phyloP scores from a whole-genome alignment of 352 stramenopile genomes.

The Elongisporangium prolatum region DNA sequence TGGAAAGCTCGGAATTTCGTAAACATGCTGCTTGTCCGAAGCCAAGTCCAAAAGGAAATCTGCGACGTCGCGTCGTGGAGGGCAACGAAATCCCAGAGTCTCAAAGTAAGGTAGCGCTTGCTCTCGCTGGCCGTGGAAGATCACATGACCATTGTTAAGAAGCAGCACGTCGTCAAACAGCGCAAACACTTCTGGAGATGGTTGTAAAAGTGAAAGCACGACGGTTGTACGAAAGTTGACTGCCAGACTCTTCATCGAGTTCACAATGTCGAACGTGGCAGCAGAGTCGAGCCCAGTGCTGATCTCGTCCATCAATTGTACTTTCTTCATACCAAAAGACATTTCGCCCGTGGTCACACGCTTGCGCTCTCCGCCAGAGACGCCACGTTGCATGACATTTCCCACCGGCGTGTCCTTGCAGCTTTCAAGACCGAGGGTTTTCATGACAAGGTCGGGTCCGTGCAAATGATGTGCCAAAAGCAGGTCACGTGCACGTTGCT shows the following conservation, averaged over 20 bases:
- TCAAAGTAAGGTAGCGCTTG: slow-evolving; percentile 67
- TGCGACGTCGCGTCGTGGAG: slow-evolving; percentile 27
- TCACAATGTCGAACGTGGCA: slow-evolving; percentile 53
- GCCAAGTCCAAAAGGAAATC: slow-evolving; percentile 45
- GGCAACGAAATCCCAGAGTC: slow-evolving; percentile 46
- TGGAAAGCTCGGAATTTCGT: slow-evolving; percentile 9
- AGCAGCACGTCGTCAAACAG: slow-evolving; percentile 55
- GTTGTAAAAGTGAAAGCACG: slow-evolving; percentile 81
- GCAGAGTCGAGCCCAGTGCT: slow-evolving; percentile 42
- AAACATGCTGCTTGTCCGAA: slow-evolving; percentile 34
- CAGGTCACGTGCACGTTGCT: slow-evolving; percentile 24
- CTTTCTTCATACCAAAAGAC: slow-evolving; percentile 67
- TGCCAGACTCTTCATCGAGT: slow-evolving; percentile 36
- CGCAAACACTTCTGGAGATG: slow-evolving; percentile 48
- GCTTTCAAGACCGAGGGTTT: slow-evolving; percentile 39
- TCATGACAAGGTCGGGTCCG: slow-evolving; percentile 24
- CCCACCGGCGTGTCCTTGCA: slow-evolving; percentile 61
- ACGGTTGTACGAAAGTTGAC: slow-evolving; percentile 37
- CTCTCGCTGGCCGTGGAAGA: slow-evolving; percentile 41
- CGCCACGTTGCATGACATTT: slow-evolving; percentile 51
- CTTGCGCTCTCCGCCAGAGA: slow-evolving; percentile 89
- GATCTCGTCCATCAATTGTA: slow-evolving; percentile 70
- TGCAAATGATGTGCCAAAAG: slow-evolving; percentile 35
- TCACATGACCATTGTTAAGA: slow-evolving; percentile 35
- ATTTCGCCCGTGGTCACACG: slow-evolving; percentile 88